Evolutionary conservation across 805 yeast genomes (phyloP), one percentile per base, ranked within the genome.

Genomic region (Nakazawaea ernobii): DNA sequence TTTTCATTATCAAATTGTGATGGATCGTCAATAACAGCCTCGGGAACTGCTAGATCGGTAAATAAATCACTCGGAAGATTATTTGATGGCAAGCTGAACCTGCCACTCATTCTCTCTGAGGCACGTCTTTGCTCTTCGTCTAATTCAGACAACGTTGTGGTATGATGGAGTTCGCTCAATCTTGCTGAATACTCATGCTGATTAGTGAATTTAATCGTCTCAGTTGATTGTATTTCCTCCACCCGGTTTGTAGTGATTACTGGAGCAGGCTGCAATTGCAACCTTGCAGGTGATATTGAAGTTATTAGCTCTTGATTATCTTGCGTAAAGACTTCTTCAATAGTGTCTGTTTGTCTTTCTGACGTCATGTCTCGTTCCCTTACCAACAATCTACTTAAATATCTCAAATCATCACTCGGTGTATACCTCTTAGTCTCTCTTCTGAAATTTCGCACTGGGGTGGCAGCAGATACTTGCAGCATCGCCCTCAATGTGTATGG

Each of bases 401-500:
- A 17, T 51, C 56, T 33, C 40, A 66, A 51, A 45, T 66, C 70
- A 14, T 51, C 53, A 10, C 59, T 41, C 2, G 70, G 70, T 7
- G 68, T 61, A 38, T 65, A 66, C 10, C 63, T 45, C 24, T 49
- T 53, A 13, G 48, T 46, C 26, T 48, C 52, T 13, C 48, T n/a
- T 9, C 14, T 14, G 8, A n/a, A 35, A 24, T 33, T 29, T 41
- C 52, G 32, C n/a, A 33, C 20, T 9, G 67, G 68, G 3, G 62
- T 53, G 7, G 61, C 58, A 44, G 61, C 66, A 29, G 11, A 11
- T 8, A 26, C 44, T 13, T 43, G 47, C 9, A 60, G 55, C 24
- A 64, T 53, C 0, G 66, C 61, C 29, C 56, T 53, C 37, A 61
- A 43, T 1, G 66, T 61, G 10, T 65, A 53, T 8, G 69, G 68